phyloP scores from a whole-genome alignment of 139 green algal species.

The Klebsormidium nitens region DNA sequence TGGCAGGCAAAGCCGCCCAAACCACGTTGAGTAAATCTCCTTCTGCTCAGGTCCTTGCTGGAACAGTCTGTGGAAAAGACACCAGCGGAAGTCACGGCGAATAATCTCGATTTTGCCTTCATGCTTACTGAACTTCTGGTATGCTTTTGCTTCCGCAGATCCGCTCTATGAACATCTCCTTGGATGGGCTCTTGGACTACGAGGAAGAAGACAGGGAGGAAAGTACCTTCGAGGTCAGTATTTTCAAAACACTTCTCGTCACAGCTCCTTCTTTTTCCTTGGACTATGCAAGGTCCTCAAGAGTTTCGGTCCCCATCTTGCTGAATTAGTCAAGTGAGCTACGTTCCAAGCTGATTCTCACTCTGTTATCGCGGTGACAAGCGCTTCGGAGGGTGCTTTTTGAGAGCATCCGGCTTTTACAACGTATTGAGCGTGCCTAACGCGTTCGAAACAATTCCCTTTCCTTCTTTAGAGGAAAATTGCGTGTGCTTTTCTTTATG shows the following conservation, averaged over 20 bases:
- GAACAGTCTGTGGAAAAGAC: too few relatives aligned
- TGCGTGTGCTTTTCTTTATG: too few relatives aligned
- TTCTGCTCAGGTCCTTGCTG: too few relatives aligned
- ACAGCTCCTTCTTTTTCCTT: neutral
- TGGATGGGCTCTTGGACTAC: slow-evolving; percentile 42
- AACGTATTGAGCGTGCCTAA: neutral
- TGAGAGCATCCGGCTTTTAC: neutral
- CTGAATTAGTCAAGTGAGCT: neutral
- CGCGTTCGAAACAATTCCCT: too few relatives aligned
- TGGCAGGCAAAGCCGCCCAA: too few relatives aligned
- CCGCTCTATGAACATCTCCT: slow-evolving; percentile 29
- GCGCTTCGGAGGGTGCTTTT: neutral
- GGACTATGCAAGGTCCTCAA: neutral
- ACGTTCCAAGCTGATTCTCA: neutral
- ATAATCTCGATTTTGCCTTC: too few relatives aligned
- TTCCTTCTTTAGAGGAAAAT: too few relatives aligned
- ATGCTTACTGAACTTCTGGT: too few relatives aligned
- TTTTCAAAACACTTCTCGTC: neutral
- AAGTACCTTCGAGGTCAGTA: slow-evolving; percentile 29
- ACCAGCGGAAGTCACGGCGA: too few relatives aligned
- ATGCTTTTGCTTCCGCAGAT: too few relatives aligned
- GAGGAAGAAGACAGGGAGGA: slow-evolving; percentile 37
- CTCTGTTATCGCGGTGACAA: neutral
- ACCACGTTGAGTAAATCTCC: too few relatives aligned
- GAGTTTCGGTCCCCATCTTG: neutral